Conservation (phyloP, 2,329 filamentous ascomycete genomes). For the Neonectria sp. region DNA sequence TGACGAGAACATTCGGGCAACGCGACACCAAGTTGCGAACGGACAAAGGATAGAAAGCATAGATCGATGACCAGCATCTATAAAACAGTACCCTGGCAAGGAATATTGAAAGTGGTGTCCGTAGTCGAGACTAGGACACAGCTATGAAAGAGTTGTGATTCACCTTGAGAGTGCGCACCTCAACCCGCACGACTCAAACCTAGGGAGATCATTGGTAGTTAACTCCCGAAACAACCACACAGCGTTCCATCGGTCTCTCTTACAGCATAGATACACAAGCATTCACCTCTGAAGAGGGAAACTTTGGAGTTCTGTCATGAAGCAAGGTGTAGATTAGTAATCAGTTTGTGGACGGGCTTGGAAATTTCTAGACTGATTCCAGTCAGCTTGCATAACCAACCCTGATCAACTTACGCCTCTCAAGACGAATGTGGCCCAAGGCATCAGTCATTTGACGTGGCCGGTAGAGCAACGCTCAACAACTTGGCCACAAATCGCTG, state of each 20-base stretch:
- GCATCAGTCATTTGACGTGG: slow-evolving; percentile 46
- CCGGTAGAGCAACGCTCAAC: slow-evolving; percentile 19
- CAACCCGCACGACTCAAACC: background rate
- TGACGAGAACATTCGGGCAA: background rate
- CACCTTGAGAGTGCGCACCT: background rate
- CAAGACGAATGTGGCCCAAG: slow-evolving; percentile 36
- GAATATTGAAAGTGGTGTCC: background rate
- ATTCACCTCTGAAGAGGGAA: background rate
- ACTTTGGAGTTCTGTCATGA: background rate
- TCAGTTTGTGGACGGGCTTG: slow-evolving; percentile 21
- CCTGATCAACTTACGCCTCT: slow-evolving; percentile 27
- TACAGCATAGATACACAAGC: background rate
- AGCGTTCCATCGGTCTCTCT: background rate
- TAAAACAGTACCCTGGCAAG: background rate
- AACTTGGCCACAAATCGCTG: background rate
- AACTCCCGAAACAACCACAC: background rate
- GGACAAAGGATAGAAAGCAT: background rate
- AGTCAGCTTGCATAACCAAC: slow-evolving; percentile 16
- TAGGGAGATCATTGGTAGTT: background rate
- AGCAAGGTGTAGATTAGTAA: slow-evolving; percentile 41
- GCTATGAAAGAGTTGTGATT: background rate
- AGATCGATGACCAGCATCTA: background rate
- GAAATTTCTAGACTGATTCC: slow-evolving; percentile 46
- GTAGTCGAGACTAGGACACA: background rate
- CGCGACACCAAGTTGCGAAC: background rate